Conservation (phyloP, 495 filamentous ascomycete genomes). For the Podospora conica region DNA sequence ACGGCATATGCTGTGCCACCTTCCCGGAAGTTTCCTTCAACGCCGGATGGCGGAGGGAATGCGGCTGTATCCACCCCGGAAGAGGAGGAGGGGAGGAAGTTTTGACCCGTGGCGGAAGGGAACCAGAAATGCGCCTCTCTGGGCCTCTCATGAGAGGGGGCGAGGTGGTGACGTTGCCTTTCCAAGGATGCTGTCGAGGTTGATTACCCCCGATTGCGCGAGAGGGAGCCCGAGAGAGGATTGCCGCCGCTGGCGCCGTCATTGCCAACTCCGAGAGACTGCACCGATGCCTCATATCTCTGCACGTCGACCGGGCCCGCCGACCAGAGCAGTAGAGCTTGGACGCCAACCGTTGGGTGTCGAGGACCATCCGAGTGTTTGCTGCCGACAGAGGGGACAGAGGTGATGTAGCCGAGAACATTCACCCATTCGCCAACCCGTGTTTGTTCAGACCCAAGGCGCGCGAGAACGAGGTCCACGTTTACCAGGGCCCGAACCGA, state of each 20-base stretch:
- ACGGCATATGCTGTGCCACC: constrained; percentile 24
- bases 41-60: background rate
- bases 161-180: background rate
- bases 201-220: background rate
- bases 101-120: constrained; percentile 1
- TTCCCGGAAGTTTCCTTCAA: background rate
- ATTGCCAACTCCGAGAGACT: constrained; percentile 7
- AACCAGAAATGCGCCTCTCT: background rate
- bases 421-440: constrained; percentile 85
- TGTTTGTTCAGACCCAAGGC: constrained; percentile 56
- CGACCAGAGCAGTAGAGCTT: constrained; percentile 62
- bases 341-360: constrained; percentile 37
- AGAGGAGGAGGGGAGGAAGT: constrained; percentile 4
- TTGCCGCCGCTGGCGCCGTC: background rate
- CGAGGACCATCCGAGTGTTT: background rate
- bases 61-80: constrained; percentile 7
- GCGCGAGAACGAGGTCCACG: constrained; percentile 62
- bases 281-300: constrained; percentile 52
- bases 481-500: constrained; percentile 53
- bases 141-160: background rate
- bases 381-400: constrained; percentile 13
- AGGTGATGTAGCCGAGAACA: constrained; percentile 73
- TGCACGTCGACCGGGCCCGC: constrained; percentile 57
- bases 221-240: background rate
- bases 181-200: background rate